Conservation (phyloP, 345 rosid species). For the Abelmoschus esculentus region DNA sequence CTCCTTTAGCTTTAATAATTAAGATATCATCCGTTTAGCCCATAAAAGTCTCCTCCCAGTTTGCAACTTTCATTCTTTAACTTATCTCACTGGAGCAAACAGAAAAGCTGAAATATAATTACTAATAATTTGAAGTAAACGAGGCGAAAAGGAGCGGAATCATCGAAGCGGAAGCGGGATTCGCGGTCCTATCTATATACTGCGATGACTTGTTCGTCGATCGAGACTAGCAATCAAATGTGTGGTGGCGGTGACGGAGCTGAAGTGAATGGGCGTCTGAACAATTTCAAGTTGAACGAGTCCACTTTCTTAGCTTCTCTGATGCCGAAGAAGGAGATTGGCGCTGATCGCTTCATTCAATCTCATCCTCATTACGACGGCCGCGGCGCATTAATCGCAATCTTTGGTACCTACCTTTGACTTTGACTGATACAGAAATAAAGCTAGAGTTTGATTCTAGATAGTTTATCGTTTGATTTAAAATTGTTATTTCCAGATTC, state of each 20-base stretch:
- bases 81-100: conserved; percentile 15
- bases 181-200: conserved; percentile 21
- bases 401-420: conserved; percentile 50
- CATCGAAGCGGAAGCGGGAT: neutral
- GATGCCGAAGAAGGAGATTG: conserved; percentile 93
- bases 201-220: conserved; percentile 74
- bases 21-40: too few relatives aligned
- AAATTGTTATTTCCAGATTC: conserved; percentile 41
- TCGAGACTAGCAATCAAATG: conserved; percentile 26
- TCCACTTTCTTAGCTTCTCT: conserved; percentile 88
- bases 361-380: conserved; percentile 80
- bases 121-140: neutral
- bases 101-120: neutral
- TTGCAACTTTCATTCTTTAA: conserved; percentile 10
- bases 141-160: neutral
- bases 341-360: conserved; percentile 76
- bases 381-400: conserved; percentile 76
- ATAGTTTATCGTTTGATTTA: neutral
- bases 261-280: conserved; percentile 46
- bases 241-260: conserved; percentile 36
- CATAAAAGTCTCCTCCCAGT: neutral
- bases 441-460: neutral
- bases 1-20: neutral
- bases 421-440: neutral
- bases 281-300: conserved; percentile 65